Evolutionary conservation across 371 early-diverging fungal species (phyloP), one percentile per base, ranked within the genome.

Genomic region (Apophysomyces elegans): DNA sequence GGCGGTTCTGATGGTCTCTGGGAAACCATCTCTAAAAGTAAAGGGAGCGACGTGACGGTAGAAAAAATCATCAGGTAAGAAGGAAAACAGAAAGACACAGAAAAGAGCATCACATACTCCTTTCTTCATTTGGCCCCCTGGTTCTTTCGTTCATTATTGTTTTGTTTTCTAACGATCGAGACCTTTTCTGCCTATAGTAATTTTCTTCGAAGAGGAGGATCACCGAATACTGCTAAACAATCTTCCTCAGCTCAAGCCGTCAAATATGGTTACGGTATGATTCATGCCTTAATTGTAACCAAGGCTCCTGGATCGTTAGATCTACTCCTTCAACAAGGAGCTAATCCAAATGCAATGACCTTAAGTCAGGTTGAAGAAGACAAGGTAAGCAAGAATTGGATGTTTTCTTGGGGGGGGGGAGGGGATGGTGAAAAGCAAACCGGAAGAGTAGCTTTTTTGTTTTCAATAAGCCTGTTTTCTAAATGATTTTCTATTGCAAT

Each of bases 1-100:
- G 82, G 82, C 45, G 82, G 82, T 0, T 79, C 78, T 0, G 79
- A 82, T 61, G 79, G 72, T 18, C 58, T 82, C 5, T 82, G 82
- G 79, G 79, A 79, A 35, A 76, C 78, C 0, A 74, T 82, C 14
- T 32, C 71, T 5, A 79, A 77, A 59, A 60, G 47, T 18, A 71
- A 75, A 62, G 78, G 78, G 14, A 70, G 70, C 44, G 78, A 80
- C 64, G 71, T 68, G 8, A 75, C 74, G 8, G 74, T 80, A 13
- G 80, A 80, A 56, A 80, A 80, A 37, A 80, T 74, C 16, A 77
- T 80, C 21, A 75, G 72, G 77, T 77, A 71, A 11, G 44, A 45
- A 45, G 13, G 16, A 43, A 45, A 13, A 45, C 32, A 2, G 32
- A 26, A 26, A 26, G 32, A 26, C 2, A 26, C 32, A 26, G 32